Percentiles rank a stretch among this genome's conserved stretches.
Conservation (phyloP, 192 early-diverging fungal genomes). For the Geranomyces variabilis region DNA sequence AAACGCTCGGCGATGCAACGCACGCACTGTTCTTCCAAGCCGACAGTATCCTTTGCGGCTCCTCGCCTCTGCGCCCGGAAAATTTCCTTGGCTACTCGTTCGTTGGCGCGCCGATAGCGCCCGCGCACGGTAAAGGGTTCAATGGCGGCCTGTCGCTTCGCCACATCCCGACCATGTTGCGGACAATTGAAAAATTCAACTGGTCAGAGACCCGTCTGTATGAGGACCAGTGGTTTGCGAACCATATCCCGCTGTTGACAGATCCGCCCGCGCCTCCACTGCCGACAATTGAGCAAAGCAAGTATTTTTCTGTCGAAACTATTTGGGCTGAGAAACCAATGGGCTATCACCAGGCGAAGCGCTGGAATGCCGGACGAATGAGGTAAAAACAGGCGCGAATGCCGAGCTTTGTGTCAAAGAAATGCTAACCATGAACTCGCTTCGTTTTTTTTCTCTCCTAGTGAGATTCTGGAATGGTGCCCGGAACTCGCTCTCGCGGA, state of each 20-base stretch:
- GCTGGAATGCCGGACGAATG: neutral
- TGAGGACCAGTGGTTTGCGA: conserved; percentile 6
- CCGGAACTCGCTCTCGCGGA: neutral
- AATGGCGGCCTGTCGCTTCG: conserved; percentile 20
- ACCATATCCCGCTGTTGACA: neutral
- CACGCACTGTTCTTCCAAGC: conserved; percentile 18
- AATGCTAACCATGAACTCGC: too few relatives aligned
- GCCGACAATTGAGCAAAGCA: conserved; percentile 1
- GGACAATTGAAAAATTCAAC: neutral
- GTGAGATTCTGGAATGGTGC: neutral
- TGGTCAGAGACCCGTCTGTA: neutral
- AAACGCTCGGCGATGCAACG: neutral
- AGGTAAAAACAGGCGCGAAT: neutral
- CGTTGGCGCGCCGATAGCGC: neutral
- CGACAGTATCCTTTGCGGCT: conserved; percentile 18
- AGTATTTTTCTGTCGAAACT: conserved; percentile 7
- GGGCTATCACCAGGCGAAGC: conserved; percentile 13
- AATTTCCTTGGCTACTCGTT: conserved; percentile 8
- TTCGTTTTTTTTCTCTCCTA: neutral
- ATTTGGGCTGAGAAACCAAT: conserved; percentile 4
- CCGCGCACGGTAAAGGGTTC: neutral
- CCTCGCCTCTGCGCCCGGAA: neutral
- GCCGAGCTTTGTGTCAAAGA: too few relatives aligned
- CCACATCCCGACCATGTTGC: neutral
- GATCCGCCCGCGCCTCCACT: neutral